Evolutionary conservation across 2,329 filamentous ascomycete species (phyloP), one percentile per base, ranked within the genome.

Genomic region (Diplodia seriata): DNA sequence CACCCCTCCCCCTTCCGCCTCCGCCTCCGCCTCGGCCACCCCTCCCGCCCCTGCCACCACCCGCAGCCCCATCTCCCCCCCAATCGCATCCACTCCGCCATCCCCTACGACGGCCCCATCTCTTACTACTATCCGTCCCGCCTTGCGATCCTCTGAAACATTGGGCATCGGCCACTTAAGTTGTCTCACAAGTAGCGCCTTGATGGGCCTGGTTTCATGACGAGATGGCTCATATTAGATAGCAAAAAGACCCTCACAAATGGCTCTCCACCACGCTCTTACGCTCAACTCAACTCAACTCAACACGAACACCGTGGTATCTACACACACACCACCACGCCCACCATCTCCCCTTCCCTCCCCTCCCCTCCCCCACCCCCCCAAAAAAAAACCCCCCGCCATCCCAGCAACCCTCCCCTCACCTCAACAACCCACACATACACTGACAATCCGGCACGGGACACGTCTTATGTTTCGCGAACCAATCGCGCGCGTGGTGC

Each of bases 91-190:
- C 56, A 76, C 77, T 69, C 72, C 76, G 74, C 93, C 88, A 11
- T 76, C 77, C 68, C 72, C 76, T 74, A 88, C 80, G 74, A 89
- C 84, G 73, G 87, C 81, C 0, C 93, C 93, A 72, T 90, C 85
- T 76, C 86, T 86, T 85, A 93, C 90, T 73, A 97, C 81, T 55
- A 91, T 81, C 0, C 87, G 88, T 0, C 90, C 84, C 67, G 82
- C 80, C 69, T 79, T 85, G 69, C 89, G 80, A 0, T 87, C n/a
- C n/a, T n/a, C n/a, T n/a, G n/a, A n/a, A n/a, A n/a, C n/a, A n/a
- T n/a, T n/a, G n/a, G n/a, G n/a, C n/a, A n/a, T n/a, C n/a, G n/a
- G n/a, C n/a, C n/a, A n/a, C n/a, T n/a, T n/a, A n/a, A n/a, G n/a
- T n/a, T n/a, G n/a, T n/a, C n/a, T n/a, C n/a, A n/a, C n/a, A n/a